These are phyloP conservation scores for Candida labiduridarum DNA, from an alignment of 1,139 yeast genomes.

Conservation along the genomic window DNA sequence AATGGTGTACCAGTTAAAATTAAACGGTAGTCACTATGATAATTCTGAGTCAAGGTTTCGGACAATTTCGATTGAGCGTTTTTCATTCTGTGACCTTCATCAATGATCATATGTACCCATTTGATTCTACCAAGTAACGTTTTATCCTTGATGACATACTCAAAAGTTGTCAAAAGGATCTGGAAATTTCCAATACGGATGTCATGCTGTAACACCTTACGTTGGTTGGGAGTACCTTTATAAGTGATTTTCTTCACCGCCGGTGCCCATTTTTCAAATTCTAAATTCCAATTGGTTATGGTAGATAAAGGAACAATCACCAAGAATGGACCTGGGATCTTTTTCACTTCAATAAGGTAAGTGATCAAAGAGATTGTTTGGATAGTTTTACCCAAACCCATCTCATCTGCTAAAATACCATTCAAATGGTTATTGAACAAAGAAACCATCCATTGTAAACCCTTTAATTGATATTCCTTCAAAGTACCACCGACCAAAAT, in stretches of 20 bases:
- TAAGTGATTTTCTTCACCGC: conserved; percentile 65
- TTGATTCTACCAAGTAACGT: conserved; percentile 65
- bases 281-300: conserved; percentile 81
- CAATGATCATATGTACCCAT: conserved; percentile 88
- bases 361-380: conserved; percentile 93
- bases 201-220: conserved; percentile 64
- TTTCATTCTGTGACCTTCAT: conserved; percentile 90
- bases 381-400: conserved; percentile 97
- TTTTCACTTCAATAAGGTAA: conserved; percentile 80
- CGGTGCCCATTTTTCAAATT: conserved; percentile 90
- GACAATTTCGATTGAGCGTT: conserved; percentile 77
- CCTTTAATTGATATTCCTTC: conserved; percentile 92
- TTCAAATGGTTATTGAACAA: conserved; percentile 88
- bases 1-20: conserved; percentile 88
- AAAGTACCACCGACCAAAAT: conserved; percentile 82
- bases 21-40: conserved; percentile 74
- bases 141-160: conserved; percentile 75
- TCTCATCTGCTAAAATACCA: conserved; percentile 96
- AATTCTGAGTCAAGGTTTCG: conserved; percentile 67
- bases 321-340: conserved; percentile 68
- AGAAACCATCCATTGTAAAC: conserved; percentile 98
- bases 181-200: conserved; percentile 71
- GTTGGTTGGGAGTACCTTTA: conserved; percentile 73
- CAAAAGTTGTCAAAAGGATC: conserved; percentile 77
- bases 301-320: conserved; percentile 86